These are phyloP conservation scores for Fusarium dimerum DNA, from an alignment of 2,329 filamentous ascomycete species.

Conservation along the genomic window DNA sequence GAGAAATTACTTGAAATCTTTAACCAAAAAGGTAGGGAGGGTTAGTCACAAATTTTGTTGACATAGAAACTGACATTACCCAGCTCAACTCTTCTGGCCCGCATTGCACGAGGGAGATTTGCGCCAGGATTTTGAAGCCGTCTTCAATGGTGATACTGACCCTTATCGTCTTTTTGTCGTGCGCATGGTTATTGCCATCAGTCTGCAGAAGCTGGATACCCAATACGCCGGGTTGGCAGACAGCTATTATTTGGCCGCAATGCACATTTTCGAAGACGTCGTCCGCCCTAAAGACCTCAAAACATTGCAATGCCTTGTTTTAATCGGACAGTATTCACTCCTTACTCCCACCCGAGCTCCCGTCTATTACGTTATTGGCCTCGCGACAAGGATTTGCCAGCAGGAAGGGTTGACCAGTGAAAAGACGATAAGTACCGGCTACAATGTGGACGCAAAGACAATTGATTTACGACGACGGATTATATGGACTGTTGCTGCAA, in stretches of 20 bases:
- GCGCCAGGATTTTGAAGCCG: constrained; percentile 72
- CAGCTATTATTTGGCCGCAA: constrained; percentile 89
- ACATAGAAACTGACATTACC: constrained; percentile 12
- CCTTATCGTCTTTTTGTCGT: constrained; percentile 86
- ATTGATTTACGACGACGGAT: constrained; percentile 88
- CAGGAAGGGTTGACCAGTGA: constrained; percentile 87
- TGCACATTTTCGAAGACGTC: constrained; percentile 80
- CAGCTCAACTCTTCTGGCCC: constrained; percentile 86
- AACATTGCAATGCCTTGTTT: constrained; percentile 83
- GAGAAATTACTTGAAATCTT: constrained; percentile 83
- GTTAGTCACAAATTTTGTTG: not conserved
- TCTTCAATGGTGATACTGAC: constrained; percentile 75
- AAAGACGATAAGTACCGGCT: constrained; percentile 73
- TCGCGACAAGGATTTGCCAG: constrained; percentile 85
- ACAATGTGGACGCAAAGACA: constrained; percentile 67
- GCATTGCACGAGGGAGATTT: constrained; percentile 84
- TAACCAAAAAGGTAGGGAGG: constrained; percentile 71
- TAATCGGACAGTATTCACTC: constrained; percentile 90
- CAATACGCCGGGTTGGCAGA: constrained; percentile 93
- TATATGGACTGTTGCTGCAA: constrained; percentile 83
- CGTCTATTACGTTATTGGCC: constrained; percentile 88
- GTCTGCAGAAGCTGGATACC: constrained; percentile 86
- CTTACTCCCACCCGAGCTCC: constrained; percentile 89
- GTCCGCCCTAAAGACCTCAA: constrained; percentile 86
- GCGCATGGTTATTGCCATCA: constrained; percentile 91